Evolutionary conservation across 1,139 yeast species (phyloP).

Genomic region (Eremothecium coryli): DNA sequence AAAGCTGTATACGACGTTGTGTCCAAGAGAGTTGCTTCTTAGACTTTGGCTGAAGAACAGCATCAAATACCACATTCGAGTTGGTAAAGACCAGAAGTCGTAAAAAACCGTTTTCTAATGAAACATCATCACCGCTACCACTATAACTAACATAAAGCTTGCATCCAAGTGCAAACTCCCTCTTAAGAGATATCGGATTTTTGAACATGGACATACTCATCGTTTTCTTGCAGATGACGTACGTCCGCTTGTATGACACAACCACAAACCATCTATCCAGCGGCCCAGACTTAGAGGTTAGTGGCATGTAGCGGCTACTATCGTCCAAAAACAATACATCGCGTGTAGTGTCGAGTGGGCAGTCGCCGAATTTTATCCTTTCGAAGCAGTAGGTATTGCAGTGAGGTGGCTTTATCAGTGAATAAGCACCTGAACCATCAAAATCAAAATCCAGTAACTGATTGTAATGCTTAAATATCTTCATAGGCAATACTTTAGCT

Average conservation of each 20-base stretch:
- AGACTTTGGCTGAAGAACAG: not conserved
- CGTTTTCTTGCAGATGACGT: not conserved
- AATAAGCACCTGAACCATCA: not conserved
- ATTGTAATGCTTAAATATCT: not conserved
- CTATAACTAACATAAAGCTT: not conserved
- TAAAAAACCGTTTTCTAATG: too few relatives aligned
- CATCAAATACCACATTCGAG: not conserved
- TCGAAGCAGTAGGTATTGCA: not conserved
- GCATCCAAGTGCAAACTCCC: not conserved
- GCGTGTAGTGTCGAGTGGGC: not conserved
- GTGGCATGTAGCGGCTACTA: not conserved
- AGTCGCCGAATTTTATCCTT: not conserved
- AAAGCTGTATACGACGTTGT: not conserved
- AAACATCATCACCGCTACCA: too few relatives aligned
- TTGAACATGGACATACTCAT: not conserved
- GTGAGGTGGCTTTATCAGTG: not conserved
- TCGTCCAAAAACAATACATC: not conserved
- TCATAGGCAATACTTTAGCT: not conserved
- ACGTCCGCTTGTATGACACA: not conserved
- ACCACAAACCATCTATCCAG: not conserved
- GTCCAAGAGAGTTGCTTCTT: not conserved
- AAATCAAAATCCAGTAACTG: not conserved
- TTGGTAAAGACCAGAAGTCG: too few relatives aligned
- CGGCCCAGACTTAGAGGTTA: not conserved
- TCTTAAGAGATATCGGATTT: conserved; percentile 1